Evolutionary conservation across 495 filamentous ascomycete species (phyloP).

Genomic region (Annulohypoxylon moriforme): DNA sequence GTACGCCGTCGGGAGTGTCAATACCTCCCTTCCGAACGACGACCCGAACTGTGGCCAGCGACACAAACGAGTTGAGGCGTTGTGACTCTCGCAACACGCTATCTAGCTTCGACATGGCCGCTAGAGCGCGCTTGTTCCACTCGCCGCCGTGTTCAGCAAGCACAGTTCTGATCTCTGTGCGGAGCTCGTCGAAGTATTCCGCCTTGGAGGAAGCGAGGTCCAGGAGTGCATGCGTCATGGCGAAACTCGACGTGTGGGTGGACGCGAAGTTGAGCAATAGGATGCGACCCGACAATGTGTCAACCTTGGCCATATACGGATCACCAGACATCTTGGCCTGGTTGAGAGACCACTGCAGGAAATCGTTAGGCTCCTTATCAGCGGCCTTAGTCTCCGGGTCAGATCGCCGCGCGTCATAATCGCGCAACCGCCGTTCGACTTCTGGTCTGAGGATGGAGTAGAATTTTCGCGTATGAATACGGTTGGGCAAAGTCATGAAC

Average conservation of each 20-base stretch:
- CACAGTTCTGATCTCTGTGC: constrained; percentile 62
- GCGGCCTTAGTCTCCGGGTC: constrained; percentile 41
- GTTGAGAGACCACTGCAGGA: constrained; percentile 54
- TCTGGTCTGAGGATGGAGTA: constrained; percentile 49
- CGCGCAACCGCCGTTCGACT: constrained; percentile 46
- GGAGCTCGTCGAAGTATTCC: constrained; percentile 58
- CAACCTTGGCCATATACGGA: constrained; percentile 39
- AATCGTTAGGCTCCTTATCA: constrained; percentile 49
- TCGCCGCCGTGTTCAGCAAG: constrained; percentile 44
- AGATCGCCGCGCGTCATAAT: constrained; percentile 40
- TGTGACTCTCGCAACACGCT: constrained; percentile 51
- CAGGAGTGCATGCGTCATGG: constrained; percentile 55
- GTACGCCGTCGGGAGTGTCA: constrained; percentile 50
- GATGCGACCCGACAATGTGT: constrained; percentile 49
- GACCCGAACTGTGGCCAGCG: constrained; percentile 43
- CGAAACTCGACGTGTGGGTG: constrained; percentile 63
- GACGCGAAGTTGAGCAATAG: constrained; percentile 60
- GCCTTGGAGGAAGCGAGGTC: constrained; percentile 59
- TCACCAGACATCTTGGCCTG: constrained; percentile 47
- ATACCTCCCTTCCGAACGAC: constrained; percentile 50
- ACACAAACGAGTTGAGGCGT: constrained; percentile 50
- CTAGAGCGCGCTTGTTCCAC: constrained; percentile 59
- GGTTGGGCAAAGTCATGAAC: constrained; percentile 53
- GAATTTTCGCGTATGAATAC: constrained; percentile 46
- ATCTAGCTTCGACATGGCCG: constrained; percentile 56